Base-by-base conservation (phyloP, 2,329 filamentous ascomycete genomes). In the Aspergillus awamori region DNA sequence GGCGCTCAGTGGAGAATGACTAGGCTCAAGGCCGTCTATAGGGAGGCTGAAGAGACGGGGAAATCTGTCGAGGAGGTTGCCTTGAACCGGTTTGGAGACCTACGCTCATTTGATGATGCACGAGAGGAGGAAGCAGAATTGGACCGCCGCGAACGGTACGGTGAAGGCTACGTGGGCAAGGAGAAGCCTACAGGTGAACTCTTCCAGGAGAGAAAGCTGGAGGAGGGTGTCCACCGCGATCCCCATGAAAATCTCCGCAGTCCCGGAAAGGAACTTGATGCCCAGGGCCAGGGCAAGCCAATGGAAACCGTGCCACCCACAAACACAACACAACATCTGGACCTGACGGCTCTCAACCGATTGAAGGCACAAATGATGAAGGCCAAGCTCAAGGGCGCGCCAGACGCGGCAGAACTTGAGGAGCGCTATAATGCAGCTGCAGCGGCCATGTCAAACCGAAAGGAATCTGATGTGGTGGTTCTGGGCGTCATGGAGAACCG, bases 1-100 rank as follows among this genome's bases (percentile, higher is more conserved):
- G 94, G 95, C 0, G 94, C 93, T 13, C 87, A 92, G 69, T 99
- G 96, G 95, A 89, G 96, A 53, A 97, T 99, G 93, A 96, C 90
- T 5, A 97, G 93, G 76, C 85, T 99, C 33, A 93, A 90, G 66
- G 90, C 88, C 10, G 91, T 97, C 2, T 97, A 96, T 75, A 85
- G 86, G 26, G 85, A 89, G 57, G 92, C 93, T 0, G 84, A 96
- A 67, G 89, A 95, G 69, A 88, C 82, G 0, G 88, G 88, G 0
- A 84, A 84, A n/a, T 70, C 86, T 0, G 83, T 96, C 0, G 94
- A 98, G 6, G 91, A 96, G 1, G 82, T 98, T 53, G 95, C 93
- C 0, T 69, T 90, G 39, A 90, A 97, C 68, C 85, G 92, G 11
- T 97, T 90, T 71, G 94, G 93, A 2, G 87, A 87, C 66, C 73